Conservation (phyloP, 148 eudicot species). For the Rhododendron kiyosumense region DNA sequence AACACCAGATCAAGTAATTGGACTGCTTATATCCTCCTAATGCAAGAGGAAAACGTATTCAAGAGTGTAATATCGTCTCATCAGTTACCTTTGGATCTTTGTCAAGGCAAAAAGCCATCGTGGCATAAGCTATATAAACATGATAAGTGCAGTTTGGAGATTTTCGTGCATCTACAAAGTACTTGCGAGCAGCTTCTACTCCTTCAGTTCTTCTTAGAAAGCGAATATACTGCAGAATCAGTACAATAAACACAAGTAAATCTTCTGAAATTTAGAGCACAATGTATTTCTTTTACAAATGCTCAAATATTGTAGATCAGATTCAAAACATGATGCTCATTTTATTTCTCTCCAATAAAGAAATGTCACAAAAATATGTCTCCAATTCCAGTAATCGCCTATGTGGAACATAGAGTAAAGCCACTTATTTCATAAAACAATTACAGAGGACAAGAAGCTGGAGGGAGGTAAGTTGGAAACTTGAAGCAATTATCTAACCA, state of each 20-base stretch:
- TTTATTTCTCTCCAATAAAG: neutral
- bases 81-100: constrained; percentile 85
- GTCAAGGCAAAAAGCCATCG: constrained; percentile 96
- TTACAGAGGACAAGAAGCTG: neutral
- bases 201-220: constrained; percentile 99
- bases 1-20: neutral
- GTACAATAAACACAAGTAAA: constrained; percentile 20
- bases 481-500: neutral
- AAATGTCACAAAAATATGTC: neutral
- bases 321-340: neutral
- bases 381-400: neutral
- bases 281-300: neutral
- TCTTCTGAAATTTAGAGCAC: neutral
- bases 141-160: constrained; percentile 95
- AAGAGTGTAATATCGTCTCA: neutral
- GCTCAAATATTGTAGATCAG: neutral
- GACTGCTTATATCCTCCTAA: neutral
- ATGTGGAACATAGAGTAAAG: neutral
- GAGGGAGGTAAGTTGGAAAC: neutral
- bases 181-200: constrained; percentile 91
- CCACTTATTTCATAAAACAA: neutral
- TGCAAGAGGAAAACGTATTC: neutral
- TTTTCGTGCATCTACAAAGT: constrained; percentile 80
- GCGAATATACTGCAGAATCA: constrained; percentile 69
- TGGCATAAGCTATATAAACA: constrained; percentile 94